Conservation (phyloP, 1,284 basidiomycete species). For the Sparassis latifolia region DNA sequence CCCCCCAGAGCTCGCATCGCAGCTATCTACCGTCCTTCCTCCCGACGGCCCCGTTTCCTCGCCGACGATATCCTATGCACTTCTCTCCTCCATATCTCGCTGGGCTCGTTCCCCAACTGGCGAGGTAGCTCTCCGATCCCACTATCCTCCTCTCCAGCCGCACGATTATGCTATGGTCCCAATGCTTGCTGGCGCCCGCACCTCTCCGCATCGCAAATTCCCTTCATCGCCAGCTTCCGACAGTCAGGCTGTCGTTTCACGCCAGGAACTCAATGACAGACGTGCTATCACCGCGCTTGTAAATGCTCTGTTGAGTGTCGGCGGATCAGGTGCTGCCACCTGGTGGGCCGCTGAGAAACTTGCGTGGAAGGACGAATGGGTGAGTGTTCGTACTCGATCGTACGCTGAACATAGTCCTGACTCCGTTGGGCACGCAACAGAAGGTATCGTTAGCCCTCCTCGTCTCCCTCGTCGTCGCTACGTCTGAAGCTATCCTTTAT, state of each 20-base stretch:
- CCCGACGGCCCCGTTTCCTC: constrained; percentile 9
- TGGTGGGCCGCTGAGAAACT: constrained; percentile 66
- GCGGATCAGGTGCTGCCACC: constrained; percentile 55
- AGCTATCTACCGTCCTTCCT: constrained; percentile 27
- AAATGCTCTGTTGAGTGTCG: constrained; percentile 65
- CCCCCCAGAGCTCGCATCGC: constrained; percentile 35
- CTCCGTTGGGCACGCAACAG: constrained; percentile 27
- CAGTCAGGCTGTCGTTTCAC: constrained; percentile 31
- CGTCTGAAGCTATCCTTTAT: constrained; percentile 61
- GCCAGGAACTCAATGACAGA: constrained; percentile 43
- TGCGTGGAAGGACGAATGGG: constrained; percentile 68
- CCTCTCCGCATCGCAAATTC: constrained; percentile 67
- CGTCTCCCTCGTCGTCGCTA: constrained; percentile 54
- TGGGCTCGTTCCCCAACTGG: constrained; percentile 59
- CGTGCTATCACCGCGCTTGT: constrained; percentile 62
- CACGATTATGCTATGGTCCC: constrained; percentile 60
- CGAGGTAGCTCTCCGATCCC: constrained; percentile 32
- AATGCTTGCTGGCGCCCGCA: constrained; percentile 68
- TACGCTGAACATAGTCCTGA: not conserved
- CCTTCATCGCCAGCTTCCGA: constrained; percentile 32
- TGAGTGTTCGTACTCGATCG: constrained; percentile 27
- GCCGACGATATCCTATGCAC: constrained; percentile 50
- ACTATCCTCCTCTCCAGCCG: constrained; percentile 41
- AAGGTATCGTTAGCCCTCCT: constrained; percentile 55
- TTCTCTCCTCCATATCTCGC: constrained; percentile 53